Conservation (phyloP, 2,329 filamentous ascomycete genomes). For the Penicillium sp. region DNA sequence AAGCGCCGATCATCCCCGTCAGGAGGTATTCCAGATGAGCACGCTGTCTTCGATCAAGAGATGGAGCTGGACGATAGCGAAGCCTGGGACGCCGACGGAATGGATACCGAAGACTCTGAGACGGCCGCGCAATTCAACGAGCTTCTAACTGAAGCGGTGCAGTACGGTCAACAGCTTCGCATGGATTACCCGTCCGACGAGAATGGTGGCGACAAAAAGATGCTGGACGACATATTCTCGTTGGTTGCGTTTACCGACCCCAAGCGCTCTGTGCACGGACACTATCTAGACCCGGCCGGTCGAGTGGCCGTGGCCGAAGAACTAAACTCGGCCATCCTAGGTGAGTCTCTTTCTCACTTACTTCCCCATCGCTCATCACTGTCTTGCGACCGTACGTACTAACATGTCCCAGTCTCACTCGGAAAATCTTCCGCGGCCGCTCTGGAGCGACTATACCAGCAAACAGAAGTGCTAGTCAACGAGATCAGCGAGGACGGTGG, state of each 20-base stretch:
- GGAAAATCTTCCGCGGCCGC: conserved; percentile 86
- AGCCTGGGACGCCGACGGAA: conserved; percentile 46
- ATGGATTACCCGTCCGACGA: conserved; percentile 72
- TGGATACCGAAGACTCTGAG: conserved; percentile 55
- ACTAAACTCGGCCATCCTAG: conserved; percentile 85
- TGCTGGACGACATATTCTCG: conserved; percentile 80
- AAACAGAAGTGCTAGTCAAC: conserved; percentile 81
- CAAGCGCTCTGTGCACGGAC: conserved; percentile 69
- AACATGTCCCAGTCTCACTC: conserved; percentile 65
- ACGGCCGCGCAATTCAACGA: conserved; percentile 42
- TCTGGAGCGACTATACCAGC: conserved; percentile 78
- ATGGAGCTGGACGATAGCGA: conserved; percentile 55
- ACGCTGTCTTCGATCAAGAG: conserved; percentile 50
- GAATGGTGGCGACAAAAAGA: conserved; percentile 66
- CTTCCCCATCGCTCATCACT: background rate
- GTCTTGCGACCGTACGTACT: too few relatives aligned
- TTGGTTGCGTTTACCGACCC: conserved; percentile 84
- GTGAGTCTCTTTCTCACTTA: conserved; percentile 51
- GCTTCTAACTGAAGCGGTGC: conserved; percentile 67
- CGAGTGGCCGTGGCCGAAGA: conserved; percentile 83
- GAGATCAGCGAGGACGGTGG: conserved; percentile 77
- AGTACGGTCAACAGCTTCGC: conserved; percentile 75
- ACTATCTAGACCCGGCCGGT: conserved; percentile 72
- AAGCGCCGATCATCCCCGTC: conserved; percentile 41
- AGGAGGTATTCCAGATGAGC: conserved; percentile 44